Base-by-base conservation (phyloP, 176 grass and related monocot genomes). In the Puccinellia tenuiflora region DNA sequence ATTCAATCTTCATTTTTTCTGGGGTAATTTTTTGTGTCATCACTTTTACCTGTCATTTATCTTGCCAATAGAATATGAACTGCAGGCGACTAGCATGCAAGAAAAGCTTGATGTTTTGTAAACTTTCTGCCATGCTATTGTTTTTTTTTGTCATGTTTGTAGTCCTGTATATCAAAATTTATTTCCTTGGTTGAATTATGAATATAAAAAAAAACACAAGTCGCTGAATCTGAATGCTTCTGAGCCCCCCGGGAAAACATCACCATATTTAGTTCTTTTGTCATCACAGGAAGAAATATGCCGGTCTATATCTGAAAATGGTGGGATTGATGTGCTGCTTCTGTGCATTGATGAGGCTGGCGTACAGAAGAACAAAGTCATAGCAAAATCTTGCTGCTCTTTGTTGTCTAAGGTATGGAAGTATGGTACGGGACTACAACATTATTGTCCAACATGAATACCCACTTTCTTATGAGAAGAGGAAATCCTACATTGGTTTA, bases 211-310 rank as follows among this genome's bases (percentile, higher is more conserved):
- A 59, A 71, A 82, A 18, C 65, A 28, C 34, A 59, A 82, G 33
- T 75, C 64, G 39, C 6, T 38, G 35, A 38, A 38, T 38, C 39
- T 42, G 39, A 42, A 42, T 57, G 16, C 24, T 76, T 40, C 52
- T 77, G 62, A 81, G 11, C 46, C 3, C 61, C 51, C 43, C 38
- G 57, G 37, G 55, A 68, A 18, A 79, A 55, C 18, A 37, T 78
- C 30, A 85, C 28, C 47, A 83, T 62, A 17, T 79, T 73, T 29
- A 59, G 34, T 77, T 69, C 24, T 54, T 82, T 48, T 83, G 64
- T 75, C 66, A 47, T n/a, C 24, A 65, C 82, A 98, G 96, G 96
- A 95, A 87, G 96, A 98, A 86, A 98, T 98, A 82, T 98, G 96
- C 69, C 85, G 87, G 67, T 98, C 93, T 38, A 93, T 98, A 90